Conservation (phyloP, 441 rosid genomes). For the Arabidopsis hybrid region DNA sequence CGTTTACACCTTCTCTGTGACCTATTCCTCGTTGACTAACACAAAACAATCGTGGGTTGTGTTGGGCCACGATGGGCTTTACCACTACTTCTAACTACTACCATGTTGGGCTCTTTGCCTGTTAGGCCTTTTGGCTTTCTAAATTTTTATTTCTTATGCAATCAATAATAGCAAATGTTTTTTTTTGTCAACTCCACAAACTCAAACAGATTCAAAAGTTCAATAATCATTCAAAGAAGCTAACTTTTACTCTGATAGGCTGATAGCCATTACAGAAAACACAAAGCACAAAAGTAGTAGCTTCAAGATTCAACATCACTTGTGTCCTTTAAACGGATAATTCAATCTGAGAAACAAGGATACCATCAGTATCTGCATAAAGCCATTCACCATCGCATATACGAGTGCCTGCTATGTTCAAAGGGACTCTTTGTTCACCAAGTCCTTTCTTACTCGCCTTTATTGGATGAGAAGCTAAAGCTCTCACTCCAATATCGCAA, state of each 20-base stretch:
- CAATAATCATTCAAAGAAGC: slow-evolving; percentile 17
- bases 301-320: slow-evolving; percentile 1
- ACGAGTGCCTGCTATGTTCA: slow-evolving; percentile 80
- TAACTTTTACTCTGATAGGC: not conserved
- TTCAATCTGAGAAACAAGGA: slow-evolving; percentile 75
- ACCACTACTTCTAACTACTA: too few species aligned
- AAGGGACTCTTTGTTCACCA: slow-evolving; percentile 75
- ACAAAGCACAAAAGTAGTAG: slow-evolving; percentile 19
- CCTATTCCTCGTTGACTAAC: too few species aligned
- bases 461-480: slow-evolving; percentile 48
- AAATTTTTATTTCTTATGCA: too few species aligned
- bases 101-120: too few species aligned
- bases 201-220: not conserved
- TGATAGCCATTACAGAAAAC: slow-evolving; percentile 9
- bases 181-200: slow-evolving; percentile 19
- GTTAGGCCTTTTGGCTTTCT: too few species aligned
- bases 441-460: slow-evolving; percentile 52
- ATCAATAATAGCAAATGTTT: not conserved
- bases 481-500: slow-evolving; percentile 50
- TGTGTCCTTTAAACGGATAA: slow-evolving; percentile 51
- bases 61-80: too few species aligned
- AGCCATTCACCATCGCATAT: slow-evolving; percentile 93
- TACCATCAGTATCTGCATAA: slow-evolving; percentile 94
- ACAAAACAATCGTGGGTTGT: too few species aligned
- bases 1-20: too few species aligned